phyloP scores from a whole-genome alignment of 768 basidiomycete species.

The Termitomyces sp. region DNA sequence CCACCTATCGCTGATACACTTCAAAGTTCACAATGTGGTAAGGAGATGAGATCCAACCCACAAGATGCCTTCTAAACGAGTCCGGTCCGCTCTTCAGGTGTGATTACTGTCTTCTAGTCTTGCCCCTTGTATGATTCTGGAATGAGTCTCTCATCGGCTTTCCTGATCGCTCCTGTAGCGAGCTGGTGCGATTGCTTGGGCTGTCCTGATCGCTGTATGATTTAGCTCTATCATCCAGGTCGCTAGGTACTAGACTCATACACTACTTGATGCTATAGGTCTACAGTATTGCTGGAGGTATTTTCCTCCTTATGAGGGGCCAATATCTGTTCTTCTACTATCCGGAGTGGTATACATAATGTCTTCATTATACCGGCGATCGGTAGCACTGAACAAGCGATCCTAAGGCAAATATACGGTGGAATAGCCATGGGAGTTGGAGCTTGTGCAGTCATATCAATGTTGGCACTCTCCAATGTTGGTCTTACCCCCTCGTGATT shows the following conservation, averaged over 20 bases:
- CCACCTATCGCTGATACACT: conserved; percentile 15
- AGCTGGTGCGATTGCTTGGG: conserved; percentile 72
- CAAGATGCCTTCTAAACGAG: conserved; percentile 5
- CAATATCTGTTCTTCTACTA: conserved; percentile 62
- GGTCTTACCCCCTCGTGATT: conserved; percentile 23
- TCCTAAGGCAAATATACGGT: conserved; percentile 62
- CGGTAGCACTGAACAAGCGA: conserved; percentile 31
- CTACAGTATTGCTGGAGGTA: conserved; percentile 64
- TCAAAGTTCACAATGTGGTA: conserved; percentile 30
- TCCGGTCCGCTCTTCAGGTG: conserved; percentile 44
- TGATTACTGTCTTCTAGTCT: conserved; percentile 73
- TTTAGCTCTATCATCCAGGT: background rate
- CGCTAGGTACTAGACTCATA: background rate
- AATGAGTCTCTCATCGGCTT: conserved; percentile 5
- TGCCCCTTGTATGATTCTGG: conserved; percentile 57
- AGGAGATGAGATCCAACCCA: conserved; percentile 15
- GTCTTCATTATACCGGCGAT: conserved; percentile 9
- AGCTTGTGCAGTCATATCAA: conserved; percentile 46
- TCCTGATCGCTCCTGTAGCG: conserved; percentile 43
- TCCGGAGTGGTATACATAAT: conserved; percentile 55
- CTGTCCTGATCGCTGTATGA: conserved; percentile 56
- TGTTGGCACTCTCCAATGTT: conserved; percentile 64
- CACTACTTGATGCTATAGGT: conserved; percentile 29
- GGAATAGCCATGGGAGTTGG: conserved; percentile 57
- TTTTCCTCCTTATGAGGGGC: conserved; percentile 59